Conservation (phyloP, 2,329 filamentous ascomycete genomes). For the Teratosphaeriaceae sp. region DNA sequence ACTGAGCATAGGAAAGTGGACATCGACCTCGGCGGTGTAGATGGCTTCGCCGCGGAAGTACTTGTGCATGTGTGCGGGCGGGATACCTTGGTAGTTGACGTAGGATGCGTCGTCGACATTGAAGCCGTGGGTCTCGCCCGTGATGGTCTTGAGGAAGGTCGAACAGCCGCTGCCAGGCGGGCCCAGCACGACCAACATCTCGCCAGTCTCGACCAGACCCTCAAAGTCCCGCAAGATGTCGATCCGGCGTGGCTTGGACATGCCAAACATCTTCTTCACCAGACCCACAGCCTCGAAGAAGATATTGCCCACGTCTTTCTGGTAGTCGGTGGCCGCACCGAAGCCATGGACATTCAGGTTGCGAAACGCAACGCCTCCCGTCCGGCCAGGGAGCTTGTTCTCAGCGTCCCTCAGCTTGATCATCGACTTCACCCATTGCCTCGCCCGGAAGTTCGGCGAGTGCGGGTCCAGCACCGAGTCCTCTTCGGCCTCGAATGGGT, state of each 20-base stretch:
- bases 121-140: constrained; percentile 54
- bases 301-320: constrained; percentile 45
- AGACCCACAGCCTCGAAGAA: constrained; percentile 36
- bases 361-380: constrained; percentile 41
- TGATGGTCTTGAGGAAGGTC: constrained; percentile 57
- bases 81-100: constrained; percentile 57
- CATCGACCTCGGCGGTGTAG: constrained; percentile 43
- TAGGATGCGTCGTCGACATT: constrained; percentile 43
- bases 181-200: constrained; percentile 41
- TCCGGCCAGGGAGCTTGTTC: constrained; percentile 35
- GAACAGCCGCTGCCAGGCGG: constrained; percentile 54
- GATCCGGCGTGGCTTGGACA: constrained; percentile 27
- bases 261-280: constrained; percentile 28
- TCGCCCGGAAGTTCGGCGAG: constrained; percentile 41
- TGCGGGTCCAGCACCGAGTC: constrained; percentile 41
- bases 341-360: constrained; percentile 44
- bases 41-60: constrained; percentile 37
- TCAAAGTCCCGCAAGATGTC: constrained; percentile 52
- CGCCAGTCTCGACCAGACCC: constrained; percentile 46
- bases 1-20: constrained; percentile 52
- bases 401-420: constrained; percentile 40
- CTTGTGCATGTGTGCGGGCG: constrained; percentile 37
- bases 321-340: constrained; percentile 44
- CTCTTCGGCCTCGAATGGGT: constrained; percentile 34
- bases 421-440: constrained; percentile 45